Conservation (phyloP, 2,329 filamentous ascomycete genomes). For the Rosellinia necatrix region DNA sequence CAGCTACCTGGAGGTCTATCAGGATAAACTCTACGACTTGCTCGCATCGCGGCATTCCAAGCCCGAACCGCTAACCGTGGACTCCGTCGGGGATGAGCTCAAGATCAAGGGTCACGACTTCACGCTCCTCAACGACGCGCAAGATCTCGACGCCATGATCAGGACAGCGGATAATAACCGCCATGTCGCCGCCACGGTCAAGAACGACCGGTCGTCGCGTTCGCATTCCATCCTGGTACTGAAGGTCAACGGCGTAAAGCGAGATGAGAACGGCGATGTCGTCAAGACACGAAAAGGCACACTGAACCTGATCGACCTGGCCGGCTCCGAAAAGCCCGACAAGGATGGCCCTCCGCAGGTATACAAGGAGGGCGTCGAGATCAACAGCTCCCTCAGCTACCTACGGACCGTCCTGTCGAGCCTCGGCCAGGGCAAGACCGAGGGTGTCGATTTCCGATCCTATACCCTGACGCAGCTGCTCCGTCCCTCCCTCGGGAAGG, state of each 20-base stretch:
- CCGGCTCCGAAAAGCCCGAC: conserved; percentile 81
- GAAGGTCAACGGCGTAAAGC: conserved; percentile 73
- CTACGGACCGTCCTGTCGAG: conserved; percentile 94
- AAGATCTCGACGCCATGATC: conserved; percentile 80
- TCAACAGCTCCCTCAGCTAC: conserved; percentile 93
- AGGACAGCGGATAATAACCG: conserved; percentile 82
- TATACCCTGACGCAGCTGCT: conserved; percentile 95
- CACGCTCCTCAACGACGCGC: conserved; percentile 71
- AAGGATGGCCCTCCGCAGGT: conserved; percentile 79
- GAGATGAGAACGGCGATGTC: conserved; percentile 53
- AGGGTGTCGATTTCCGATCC: conserved; percentile 91
- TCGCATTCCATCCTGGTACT: conserved; percentile 97
- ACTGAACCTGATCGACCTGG: conserved; percentile 92
- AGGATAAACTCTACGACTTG: conserved; percentile 93
- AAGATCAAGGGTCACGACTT: conserved; percentile 41
- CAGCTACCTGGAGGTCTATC: conserved; percentile 96
- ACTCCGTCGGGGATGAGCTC: conserved; percentile 39
- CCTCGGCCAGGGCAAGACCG: conserved; percentile 77
- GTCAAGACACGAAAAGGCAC: conserved; percentile 87
- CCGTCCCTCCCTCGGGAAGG: conserved; percentile 92
- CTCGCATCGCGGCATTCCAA: conserved; percentile 68
- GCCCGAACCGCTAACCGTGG: conserved; percentile 63
- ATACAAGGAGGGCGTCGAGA: conserved; percentile 92
- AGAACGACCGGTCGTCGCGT: conserved; percentile 91
- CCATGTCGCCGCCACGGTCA: conserved; percentile 93